Percentiles rank a stretch among this genome's conserved stretches.
Evolutionary conservation across 768 basidiomycete genomes (phyloP).

Genomic region (Dioszegia crocea): DNA sequence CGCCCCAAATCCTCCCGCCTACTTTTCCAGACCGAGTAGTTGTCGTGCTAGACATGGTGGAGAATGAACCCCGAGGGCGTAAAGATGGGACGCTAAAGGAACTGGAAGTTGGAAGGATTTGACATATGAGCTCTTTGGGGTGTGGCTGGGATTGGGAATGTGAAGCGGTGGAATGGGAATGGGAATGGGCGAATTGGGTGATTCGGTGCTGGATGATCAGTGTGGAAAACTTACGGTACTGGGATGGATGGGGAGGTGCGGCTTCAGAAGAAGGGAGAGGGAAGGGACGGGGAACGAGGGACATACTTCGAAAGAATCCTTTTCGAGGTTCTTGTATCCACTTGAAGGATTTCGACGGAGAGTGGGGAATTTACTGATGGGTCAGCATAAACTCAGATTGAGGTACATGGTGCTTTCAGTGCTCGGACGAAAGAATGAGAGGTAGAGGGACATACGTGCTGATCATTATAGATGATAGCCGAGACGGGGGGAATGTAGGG

Average conservation of each 20-base stretch:
- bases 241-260: not conserved
- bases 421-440: not conserved
- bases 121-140: not conserved
- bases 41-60: not conserved
- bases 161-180: not conserved
- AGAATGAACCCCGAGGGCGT: not conserved
- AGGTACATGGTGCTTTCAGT: not conserved
- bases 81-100: not conserved
- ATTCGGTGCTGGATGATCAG: conserved; percentile 5
- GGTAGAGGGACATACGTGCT: too few relatives aligned
- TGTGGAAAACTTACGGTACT: not conserved
- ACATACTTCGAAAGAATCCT: conserved; percentile 1
- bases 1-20: too few relatives aligned
- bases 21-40: not conserved
- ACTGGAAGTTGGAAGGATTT: too few relatives aligned
- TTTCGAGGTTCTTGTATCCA: conserved; percentile 5
- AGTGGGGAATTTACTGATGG: not conserved
- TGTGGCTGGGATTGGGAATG: not conserved
- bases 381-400: not conserved
- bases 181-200: not conserved
- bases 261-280: not conserved
- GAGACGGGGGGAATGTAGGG: too few relatives aligned
- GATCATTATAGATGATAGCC: too few relatives aligned
- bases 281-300: not conserved
- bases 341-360: not conserved